These are phyloP conservation scores for Passiflora organensis DNA, from an alignment of 345 rosid species.

Conservation along the genomic window DNA sequence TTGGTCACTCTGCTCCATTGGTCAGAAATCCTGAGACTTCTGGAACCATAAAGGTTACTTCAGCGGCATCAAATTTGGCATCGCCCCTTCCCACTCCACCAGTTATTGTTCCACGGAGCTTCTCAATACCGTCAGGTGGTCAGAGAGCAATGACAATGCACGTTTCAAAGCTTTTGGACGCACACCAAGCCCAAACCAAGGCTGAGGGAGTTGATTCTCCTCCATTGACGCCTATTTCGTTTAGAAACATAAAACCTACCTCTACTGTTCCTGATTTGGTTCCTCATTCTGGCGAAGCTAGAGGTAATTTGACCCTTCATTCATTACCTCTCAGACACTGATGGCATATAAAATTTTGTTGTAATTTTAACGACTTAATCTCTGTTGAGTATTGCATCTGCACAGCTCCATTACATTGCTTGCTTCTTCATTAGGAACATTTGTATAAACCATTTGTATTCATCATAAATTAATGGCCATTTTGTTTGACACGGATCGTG, in stretches of 20 bases:
- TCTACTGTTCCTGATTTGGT: constrained; percentile 30
- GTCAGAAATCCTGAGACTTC: constrained; percentile 55
- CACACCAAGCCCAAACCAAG: constrained; percentile 29
- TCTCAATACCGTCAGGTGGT: constrained; percentile 78
- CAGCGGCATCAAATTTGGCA: constrained; percentile 39
- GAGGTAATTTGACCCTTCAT: constrained; percentile 45
- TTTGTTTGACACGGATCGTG: too few species aligned
- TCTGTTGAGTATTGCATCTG: too few species aligned
- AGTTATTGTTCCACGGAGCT: constrained; percentile 56
- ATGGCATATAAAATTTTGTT: too few species aligned
- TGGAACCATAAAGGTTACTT: constrained; percentile 30
- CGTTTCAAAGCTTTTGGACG: constrained; percentile 35
- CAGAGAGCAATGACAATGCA: constrained; percentile 57
- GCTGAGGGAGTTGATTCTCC: constrained; percentile 57
- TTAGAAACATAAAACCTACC: constrained; percentile 35
- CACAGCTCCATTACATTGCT: too few species aligned
- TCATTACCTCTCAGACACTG: constrained; percentile 14
- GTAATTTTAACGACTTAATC: too few species aligned
- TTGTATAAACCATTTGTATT: too few species aligned
- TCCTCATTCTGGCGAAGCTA: constrained; percentile 52
- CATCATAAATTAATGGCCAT: too few species aligned
- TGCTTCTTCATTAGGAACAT: too few species aligned
- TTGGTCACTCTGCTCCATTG: constrained; percentile 90
- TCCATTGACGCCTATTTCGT: constrained; percentile 70
- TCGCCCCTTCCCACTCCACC: constrained; percentile 88